Evolutionary conservation across 2,329 filamentous ascomycete genomes (phyloP).

Genomic region (Penicillium oxalicum): DNA sequence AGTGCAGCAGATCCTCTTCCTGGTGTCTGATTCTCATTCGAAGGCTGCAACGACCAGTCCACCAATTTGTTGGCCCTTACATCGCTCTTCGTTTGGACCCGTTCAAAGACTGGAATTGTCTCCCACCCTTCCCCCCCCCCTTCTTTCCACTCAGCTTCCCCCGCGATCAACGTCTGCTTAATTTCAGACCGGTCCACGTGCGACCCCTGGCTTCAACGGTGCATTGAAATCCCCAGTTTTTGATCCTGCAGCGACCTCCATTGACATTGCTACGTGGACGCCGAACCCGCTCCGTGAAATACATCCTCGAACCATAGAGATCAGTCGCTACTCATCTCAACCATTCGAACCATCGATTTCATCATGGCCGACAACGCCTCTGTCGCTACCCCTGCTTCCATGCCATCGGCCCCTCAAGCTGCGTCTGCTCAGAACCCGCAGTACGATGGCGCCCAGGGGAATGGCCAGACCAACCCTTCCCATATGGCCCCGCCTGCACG

Average conservation of each 20-base stretch:
- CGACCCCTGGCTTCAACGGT: not conserved
- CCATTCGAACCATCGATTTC: conserved; percentile 18
- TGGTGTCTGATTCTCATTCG: too few species aligned
- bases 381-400: conserved; percentile 56
- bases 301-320: not conserved
- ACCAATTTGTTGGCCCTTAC: conserved; percentile 12
- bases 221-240: not conserved
- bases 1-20: too few species aligned
- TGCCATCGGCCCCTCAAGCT: conserved; percentile 63
- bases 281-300: not conserved
- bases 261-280: not conserved
- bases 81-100: conserved; percentile 16
- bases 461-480: conserved; percentile 61
- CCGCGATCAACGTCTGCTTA: not conserved
- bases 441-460: conserved; percentile 67
- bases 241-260: not conserved
- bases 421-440: conserved; percentile 62
- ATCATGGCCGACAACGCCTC: conserved; percentile 74
- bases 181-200: not conserved
- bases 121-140: too few species aligned
- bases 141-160: not conserved
- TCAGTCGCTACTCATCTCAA: conserved; percentile 5
- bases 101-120: not conserved
- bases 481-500: conserved; percentile 89
- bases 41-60: not conserved